Base-by-base conservation (phyloP, 306 rosid species). In the Benincasa hispida region DNA sequence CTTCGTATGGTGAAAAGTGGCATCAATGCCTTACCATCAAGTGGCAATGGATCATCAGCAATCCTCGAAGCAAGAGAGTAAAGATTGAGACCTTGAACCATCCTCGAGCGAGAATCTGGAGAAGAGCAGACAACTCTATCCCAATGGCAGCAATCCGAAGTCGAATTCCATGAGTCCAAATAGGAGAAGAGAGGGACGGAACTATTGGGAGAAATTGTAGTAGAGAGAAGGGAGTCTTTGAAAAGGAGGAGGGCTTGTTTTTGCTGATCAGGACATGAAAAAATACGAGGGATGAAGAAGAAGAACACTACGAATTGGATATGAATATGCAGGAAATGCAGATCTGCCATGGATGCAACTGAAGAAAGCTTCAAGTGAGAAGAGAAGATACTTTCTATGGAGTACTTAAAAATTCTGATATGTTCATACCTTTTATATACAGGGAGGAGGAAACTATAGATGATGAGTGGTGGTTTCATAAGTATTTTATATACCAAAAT, bases 101-200 rank as follows among this genome's bases (percentile, higher is more conserved):
- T 51, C n/a, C 60, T 77, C 6, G 70, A 63, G 34, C 48, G 45
- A 6, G 80, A 48, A 24, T 19, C 12, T 0, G 32, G 24, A 32
- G 66, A 39, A 66, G 63, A 65, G 45, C 79, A 56, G 15, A 54
- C 39, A 34, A 82, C 81, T n/a, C 81, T 47, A 11, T 73, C 70
- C 84, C 84, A 82, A 10, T 14, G 32, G 51, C 84, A 82, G 68
- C 81, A 73, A 62, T 82, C 79, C 35, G 58, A 78, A 18, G 48
- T 76, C 18, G 73, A 76, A 22, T 78, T 78, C 77, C 82, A 82
- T 22, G 82, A 78, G 18, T 74, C 79, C 51, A 78, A 53, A 10
- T 21, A 54, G 39, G 18, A 35, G 61, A 62, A 6, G 50, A 73
- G 19, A 11, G 12, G 19, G 24, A 10, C 70, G 57, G 32, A 39